Conservation (phyloP, 352 stramenopile genomes). For the Phytopythium kandeliae region DNA sequence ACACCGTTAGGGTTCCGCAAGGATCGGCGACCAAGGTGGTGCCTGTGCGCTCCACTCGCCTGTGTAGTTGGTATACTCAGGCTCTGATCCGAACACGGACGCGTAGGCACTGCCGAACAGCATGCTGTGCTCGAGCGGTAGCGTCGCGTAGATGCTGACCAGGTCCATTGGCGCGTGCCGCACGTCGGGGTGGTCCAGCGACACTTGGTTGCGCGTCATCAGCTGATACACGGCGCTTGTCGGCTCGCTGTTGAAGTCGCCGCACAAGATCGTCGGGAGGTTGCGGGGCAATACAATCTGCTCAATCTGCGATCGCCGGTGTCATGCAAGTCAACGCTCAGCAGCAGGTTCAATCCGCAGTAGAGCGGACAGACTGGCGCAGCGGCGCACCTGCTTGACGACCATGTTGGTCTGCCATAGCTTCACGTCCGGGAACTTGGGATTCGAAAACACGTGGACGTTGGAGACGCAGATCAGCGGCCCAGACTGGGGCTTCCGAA, state of each 20-base stretch:
- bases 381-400: constrained; percentile 57
- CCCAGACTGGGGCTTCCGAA: constrained; percentile 35
- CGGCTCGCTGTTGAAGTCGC: constrained; percentile 98
- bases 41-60: constrained; percentile 19
- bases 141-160: constrained; percentile 61
- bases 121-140: constrained; percentile 91
- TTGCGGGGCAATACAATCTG: constrained; percentile 59
- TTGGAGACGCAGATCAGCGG: constrained; percentile 94
- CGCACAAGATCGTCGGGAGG: constrained; percentile 95
- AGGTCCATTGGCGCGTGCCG: constrained; percentile 66
- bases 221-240: constrained; percentile 96
- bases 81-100: constrained; percentile 94
- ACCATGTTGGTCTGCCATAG: constrained; percentile 95
- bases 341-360: background rate
- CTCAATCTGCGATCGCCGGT: constrained; percentile 62
- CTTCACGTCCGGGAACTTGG: constrained; percentile 98
- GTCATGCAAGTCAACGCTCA: no score
- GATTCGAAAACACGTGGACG: constrained; percentile 98
- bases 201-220: constrained; percentile 86
- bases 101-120: constrained; percentile 94
- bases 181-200: constrained; percentile 89
- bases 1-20: background rate
- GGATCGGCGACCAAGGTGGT: background rate
- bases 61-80: constrained; percentile 98
- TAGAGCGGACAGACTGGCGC: background rate